A percentile compares a stretch with the other conserved stretches of the same genome.
These are phyloP conservation scores for Lindgomyces ingoldianus DNA, from an alignment of 495 filamentous ascomycete genomes.

Conservation along the genomic window DNA sequence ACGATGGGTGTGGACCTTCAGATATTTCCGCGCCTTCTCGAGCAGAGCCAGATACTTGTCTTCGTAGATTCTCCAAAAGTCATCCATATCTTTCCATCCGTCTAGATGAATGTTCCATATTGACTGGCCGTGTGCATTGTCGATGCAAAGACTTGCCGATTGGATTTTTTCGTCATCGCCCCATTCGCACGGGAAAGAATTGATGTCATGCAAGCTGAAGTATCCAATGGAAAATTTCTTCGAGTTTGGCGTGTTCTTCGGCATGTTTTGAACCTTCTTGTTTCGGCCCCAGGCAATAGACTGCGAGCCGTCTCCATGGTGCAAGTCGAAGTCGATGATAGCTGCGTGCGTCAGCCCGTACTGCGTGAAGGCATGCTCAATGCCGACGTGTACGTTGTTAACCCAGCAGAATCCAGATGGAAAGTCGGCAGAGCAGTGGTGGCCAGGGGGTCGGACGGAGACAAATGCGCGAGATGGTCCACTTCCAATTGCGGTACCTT, in stretches of 20 bases:
- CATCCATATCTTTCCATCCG: constrained; percentile 73
- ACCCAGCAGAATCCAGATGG: constrained; percentile 98
- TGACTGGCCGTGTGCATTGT: constrained; percentile 85
- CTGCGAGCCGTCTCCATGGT: constrained; percentile 96
- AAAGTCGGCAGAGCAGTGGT: constrained; percentile 84
- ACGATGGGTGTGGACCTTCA: constrained; percentile 66
- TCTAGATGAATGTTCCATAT: constrained; percentile 97
- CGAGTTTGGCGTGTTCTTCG: constrained; percentile 66
- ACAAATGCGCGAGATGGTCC: constrained; percentile 77
- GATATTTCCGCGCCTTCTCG: constrained; percentile 74
- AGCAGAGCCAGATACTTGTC: constrained; percentile 72
- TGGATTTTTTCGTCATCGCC: constrained; percentile 88
- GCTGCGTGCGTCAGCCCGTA: constrained; percentile 90
- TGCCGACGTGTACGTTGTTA: constrained; percentile 97
- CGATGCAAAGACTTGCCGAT: constrained; percentile 88
- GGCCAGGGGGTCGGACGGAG: constrained; percentile 80
- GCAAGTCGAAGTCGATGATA: constrained; percentile 95
- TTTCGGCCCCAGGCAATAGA: constrained; percentile 89
- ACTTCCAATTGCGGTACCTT: constrained; percentile 45
- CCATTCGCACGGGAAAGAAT: constrained; percentile 90
- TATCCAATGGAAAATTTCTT: constrained; percentile 90
- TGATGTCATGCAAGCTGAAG: constrained; percentile 95
- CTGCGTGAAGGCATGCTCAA: constrained; percentile 78
- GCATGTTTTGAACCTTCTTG: constrained; percentile 53
- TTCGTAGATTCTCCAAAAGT: constrained; percentile 89